These are phyloP conservation scores for Eleusine coracana DNA, from an alignment of 176 grass and related monocot species.

Conservation along the genomic window DNA sequence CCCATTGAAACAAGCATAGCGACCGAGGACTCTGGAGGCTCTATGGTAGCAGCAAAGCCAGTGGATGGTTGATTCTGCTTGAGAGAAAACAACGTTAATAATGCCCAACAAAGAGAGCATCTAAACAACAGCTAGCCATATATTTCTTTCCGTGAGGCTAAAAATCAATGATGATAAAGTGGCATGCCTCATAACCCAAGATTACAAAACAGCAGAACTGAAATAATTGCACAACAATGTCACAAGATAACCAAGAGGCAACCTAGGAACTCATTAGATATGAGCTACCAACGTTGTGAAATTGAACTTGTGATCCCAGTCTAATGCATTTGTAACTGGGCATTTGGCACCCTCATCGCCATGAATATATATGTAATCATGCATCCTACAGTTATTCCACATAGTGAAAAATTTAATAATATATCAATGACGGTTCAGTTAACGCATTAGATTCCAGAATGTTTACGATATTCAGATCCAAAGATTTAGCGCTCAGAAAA, in stretches of 20 bases:
- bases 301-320: neutral
- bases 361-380: neutral
- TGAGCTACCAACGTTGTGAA: conserved; percentile 14
- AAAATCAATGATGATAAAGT: conserved; percentile 16
- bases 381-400: neutral
- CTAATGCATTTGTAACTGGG: neutral
- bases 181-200: neutral
- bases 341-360: neutral
- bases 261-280: conserved; percentile 25
- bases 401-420: neutral
- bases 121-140: conserved; percentile 29
- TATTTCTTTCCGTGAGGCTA: conserved; percentile 7
- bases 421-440: neutral
- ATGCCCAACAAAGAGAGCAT: neutral
- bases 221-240: conserved; percentile 16
- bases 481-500: conserved; percentile 2
- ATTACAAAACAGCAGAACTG: neutral
- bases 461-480: conserved; percentile 5
- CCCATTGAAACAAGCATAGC: conserved; percentile 91
- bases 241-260: conserved; percentile 5
- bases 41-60: conserved; percentile 51
- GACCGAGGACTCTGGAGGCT: conserved; percentile 81
- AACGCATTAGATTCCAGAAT: conserved; percentile 9
- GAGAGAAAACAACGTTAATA: conserved; percentile 27
- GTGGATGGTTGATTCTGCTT: conserved; percentile 49